Base-by-base conservation (phyloP, 768 basidiomycete species). In the Phanerochaete carnosa region DNA sequence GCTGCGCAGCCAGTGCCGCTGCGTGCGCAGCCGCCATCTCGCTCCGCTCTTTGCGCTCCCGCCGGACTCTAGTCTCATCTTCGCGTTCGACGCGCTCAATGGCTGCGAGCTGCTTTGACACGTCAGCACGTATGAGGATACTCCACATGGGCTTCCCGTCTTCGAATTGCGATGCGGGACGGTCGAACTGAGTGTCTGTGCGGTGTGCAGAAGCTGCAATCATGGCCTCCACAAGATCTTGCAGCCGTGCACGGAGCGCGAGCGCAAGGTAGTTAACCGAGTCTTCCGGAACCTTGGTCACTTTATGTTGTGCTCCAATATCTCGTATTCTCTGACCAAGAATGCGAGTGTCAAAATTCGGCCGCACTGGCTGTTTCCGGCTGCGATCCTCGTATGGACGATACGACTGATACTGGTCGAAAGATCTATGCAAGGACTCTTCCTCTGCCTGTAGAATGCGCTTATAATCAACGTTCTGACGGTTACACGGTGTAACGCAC, bases 61-160 rank as follows among this genome's bases (percentile, higher is more conserved):
- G 75, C 46, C 93, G 79, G 49, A 89, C 74, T 61, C 79, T 79
- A 70, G 83, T 81, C 74, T 96, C 94, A 56, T 96, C 94, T 65
- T 94, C 94, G 50, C 91, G 76, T 68, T 95, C 93, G 8, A 81
- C 80, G 62, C 83, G 85, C 73, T 96, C 94, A 29, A 96, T 74
- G 16, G 83, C 84, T 0, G 81, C 80, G 0, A 94, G 77, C 74
- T 92, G 89, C 72, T 92, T 94, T 28, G 82, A 86, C 8, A 92
- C 82, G 66, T 96, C 93, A 33, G 80, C 84, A n/a, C 87, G 82
- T 11, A 96, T 83, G 12, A 86, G 75, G 58, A 92, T 79, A 53
- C 83, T 83, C 92, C 93, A 96, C 88, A 95, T 92, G 1, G 94
- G 89, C 1, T 81, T 79, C 23, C 79, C 83, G 53, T 87, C 84